phyloP scores from a whole-genome alignment of 352 stramenopile genomes.

The Globisporangium alternatum region DNA sequence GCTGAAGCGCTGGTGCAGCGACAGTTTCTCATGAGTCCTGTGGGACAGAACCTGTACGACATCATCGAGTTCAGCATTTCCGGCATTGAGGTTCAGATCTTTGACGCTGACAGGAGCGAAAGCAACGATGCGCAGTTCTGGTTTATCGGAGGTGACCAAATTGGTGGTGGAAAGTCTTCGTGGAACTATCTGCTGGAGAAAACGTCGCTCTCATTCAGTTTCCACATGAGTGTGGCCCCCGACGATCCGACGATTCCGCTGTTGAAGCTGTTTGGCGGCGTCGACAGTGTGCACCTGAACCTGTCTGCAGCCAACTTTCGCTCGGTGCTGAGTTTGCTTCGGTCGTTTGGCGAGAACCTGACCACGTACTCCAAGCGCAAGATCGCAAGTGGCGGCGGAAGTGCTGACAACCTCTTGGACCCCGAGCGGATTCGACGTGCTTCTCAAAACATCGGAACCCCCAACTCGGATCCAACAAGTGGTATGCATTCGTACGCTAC shows the following conservation, averaged over 20 bases:
- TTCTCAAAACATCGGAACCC: constrained; percentile 1
- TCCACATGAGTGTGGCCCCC: constrained; percentile 74
- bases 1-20: constrained; percentile 6
- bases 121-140: constrained; percentile 14
- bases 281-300: constrained; percentile 71
- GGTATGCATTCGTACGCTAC: constrained; percentile 1
- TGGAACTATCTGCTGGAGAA: constrained; percentile 73
- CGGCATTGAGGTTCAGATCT: constrained; percentile 73
- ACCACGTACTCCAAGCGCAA: constrained; percentile 39
- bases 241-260: constrained; percentile 78
- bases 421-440: neutral
- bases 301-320: constrained; percentile 63
- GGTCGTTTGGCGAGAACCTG: constrained; percentile 74
- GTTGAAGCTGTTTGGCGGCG: constrained; percentile 67
- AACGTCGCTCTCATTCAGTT: constrained; percentile 66
- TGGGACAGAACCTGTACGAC: constrained; percentile 66
- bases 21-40: constrained; percentile 17
- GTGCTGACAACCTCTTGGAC: neutral
- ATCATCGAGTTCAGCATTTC: constrained; percentile 74
- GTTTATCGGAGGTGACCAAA: constrained; percentile 14
- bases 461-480: constrained; percentile 14
- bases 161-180: constrained; percentile 12
- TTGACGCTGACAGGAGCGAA: constrained; percentile 20
- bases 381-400: constrained; percentile 12
- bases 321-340: constrained; percentile 52